phyloP scores from a whole-genome alignment of 2,329 filamentous ascomycete genomes.

The Talaromyces sp. region DNA sequence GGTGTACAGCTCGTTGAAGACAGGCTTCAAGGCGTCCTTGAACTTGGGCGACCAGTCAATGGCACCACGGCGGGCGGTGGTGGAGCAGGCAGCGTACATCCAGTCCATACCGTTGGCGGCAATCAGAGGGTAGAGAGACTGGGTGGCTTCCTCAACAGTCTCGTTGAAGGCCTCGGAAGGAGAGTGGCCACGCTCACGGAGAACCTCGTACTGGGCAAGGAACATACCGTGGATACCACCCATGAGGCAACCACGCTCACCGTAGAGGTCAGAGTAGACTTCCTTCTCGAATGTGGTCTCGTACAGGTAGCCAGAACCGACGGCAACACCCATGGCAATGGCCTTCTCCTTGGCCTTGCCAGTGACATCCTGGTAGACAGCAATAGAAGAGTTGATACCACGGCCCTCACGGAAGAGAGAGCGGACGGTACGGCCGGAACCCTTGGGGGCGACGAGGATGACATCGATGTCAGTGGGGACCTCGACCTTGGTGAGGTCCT shows the following conservation, averaged over 20 bases:
- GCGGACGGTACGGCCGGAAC: conserved; percentile 96
- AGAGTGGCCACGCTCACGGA: conserved; percentile 95
- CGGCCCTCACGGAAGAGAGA: conserved; percentile 98
- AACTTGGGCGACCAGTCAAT: conserved; percentile 97
- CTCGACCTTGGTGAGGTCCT: conserved; percentile 98
- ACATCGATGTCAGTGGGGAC: conserved; percentile 94
- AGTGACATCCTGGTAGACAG: conserved; percentile 97
- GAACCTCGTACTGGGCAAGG: conserved; percentile 99
- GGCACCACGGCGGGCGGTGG: conserved; percentile 94
- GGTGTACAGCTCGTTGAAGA: conserved; percentile 97
- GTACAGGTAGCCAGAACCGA: conserved; percentile 98
- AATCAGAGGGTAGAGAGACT: conserved; percentile 96
- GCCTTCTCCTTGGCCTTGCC: conserved; percentile 98
- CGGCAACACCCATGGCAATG: conserved; percentile 89
- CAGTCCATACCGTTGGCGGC: conserved; percentile 99
- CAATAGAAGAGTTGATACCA: conserved; percentile 98
- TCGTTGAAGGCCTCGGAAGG: conserved; percentile 99
- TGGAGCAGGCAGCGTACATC: conserved; percentile 99
- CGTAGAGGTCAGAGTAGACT: conserved; percentile 99
- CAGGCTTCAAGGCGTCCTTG: conserved; percentile 97
- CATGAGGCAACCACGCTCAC: conserved; percentile 99
- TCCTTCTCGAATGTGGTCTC: conserved; percentile 99
- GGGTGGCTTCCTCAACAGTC: conserved; percentile 99
- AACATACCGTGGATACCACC: conserved; percentile 99
- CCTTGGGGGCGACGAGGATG: conserved; percentile 99